Evolutionary conservation across 768 basidiomycete species (phyloP), one percentile per base, ranked within the genome.

Genomic region (Chalciporus piperatus): DNA sequence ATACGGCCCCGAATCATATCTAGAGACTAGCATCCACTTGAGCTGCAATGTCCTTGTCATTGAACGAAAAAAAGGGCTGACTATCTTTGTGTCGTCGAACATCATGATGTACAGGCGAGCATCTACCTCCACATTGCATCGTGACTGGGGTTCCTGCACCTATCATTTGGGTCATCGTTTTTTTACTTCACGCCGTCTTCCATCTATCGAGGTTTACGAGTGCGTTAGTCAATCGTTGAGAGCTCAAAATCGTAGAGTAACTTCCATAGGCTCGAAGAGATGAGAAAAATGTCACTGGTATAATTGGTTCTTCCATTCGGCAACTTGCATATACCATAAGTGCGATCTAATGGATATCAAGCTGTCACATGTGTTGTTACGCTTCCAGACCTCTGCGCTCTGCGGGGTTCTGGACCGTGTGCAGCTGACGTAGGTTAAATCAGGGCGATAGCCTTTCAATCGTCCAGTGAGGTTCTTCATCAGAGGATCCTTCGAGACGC

Each of bases 391-490:
- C 22, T 33, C 35, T 11, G 7, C 28, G 28, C 11, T 30, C 28
- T 19, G 42, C 48, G 23, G 27, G 19, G 45, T 12, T 41, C 40
- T 2, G 14, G 19, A 32, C 14, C 12, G 6, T 27, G 17, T 39
- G 20, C 40, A 22, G 0, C 30, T 16, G 48, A 20, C 27, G 25
- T 27, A 6, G 43, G 38, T 27, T 4, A 25, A 13, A 42, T 45
- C 72, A 91, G 3, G 92, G 92, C 3, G 91, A 79, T 47, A 96
- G 74, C 48, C 92, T 74, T 47, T 93, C 85, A 46, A 93, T 81
- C 64, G 74, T 82, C 94, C 94, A 97, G 57, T 68, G 68, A 12
- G 81, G 74, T 20, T 72, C 65, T 40, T 78, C 79, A 12, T 79
- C 77, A 0, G 74, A 56, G 14, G 77, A 72, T 32, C 70, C 75